Percentiles rank a stretch among this genome's conserved stretches.
phyloP scores from a whole-genome alignment of 768 basidiomycete genomes.

The Xerocomellus amylosporus region DNA sequence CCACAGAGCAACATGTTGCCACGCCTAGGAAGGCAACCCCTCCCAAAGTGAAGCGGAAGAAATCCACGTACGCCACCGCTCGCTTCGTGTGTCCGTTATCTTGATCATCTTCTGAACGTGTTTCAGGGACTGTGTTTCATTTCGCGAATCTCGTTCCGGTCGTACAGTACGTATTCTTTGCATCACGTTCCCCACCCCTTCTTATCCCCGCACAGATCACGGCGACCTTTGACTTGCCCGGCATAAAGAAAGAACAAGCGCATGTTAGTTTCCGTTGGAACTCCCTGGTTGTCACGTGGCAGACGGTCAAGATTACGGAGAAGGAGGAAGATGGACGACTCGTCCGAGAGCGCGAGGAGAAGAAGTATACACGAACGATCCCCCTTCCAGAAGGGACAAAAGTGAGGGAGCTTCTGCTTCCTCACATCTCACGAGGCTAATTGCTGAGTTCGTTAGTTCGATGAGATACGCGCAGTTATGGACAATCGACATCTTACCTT shows the following conservation, averaged over 20 bases:
- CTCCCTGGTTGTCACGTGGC: constrained; percentile 66
- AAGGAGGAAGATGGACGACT: constrained; percentile 57
- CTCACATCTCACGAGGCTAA: not conserved
- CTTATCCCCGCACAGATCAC: constrained; percentile 45
- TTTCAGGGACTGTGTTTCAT: constrained; percentile 50
- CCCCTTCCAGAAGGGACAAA: constrained; percentile 73
- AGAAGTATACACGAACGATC: constrained; percentile 61
- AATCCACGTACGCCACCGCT: constrained; percentile 57
- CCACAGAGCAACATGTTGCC: constrained; percentile 23
- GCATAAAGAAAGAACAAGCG: constrained; percentile 69
- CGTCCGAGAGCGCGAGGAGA: constrained; percentile 63
- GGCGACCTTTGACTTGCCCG: constrained; percentile 67
- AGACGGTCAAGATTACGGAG: constrained; percentile 55
- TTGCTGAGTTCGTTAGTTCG: constrained; percentile 46
- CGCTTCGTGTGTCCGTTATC: constrained; percentile 3
- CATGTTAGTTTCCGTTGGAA: constrained; percentile 70
- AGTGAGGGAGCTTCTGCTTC: constrained; percentile 37
- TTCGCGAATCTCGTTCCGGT: constrained; percentile 70
- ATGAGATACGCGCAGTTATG: constrained; percentile 69
- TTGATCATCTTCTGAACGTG: constrained; percentile 18
- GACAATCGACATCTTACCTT: constrained; percentile 58
- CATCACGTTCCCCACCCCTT: constrained; percentile 13
- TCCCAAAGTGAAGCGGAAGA: constrained; percentile 53
- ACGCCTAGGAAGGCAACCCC: constrained; percentile 29
- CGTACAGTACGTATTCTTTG: constrained; percentile 40